These are phyloP conservation scores for Glycyrrhiza uralensis DNA, from an alignment of 306 rosid genomes.

Conservation along the genomic window DNA sequence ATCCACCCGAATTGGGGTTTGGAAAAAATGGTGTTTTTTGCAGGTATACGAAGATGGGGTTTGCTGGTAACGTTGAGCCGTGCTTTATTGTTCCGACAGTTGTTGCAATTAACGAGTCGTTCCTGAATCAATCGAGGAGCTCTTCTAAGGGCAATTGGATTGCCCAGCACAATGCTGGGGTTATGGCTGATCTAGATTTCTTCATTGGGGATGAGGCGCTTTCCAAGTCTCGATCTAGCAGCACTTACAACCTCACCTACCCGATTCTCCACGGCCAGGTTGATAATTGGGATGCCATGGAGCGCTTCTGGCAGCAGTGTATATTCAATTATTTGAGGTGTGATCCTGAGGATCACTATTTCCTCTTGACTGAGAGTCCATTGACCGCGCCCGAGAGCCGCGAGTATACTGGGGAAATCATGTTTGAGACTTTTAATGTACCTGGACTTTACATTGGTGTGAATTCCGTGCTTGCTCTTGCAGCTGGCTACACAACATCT, in stretches of 20 bases:
- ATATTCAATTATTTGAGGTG: slow-evolving; percentile 92
- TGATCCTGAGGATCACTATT: slow-evolving; percentile 99
- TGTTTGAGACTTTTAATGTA: slow-evolving; percentile 98
- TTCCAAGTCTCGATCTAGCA: slow-evolving; percentile 76
- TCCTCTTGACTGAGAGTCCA: slow-evolving; percentile 91
- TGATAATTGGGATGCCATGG: slow-evolving; percentile 98
- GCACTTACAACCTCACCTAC: slow-evolving; percentile 73
- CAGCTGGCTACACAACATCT: slow-evolving; percentile 97
- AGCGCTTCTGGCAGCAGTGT: slow-evolving; percentile 97
- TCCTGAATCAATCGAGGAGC: slow-evolving; percentile 64
- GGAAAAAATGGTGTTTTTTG: not conserved
- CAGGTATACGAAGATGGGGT: slow-evolving; percentile 99
- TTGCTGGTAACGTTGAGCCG: slow-evolving; percentile 95
- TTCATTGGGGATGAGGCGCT: slow-evolving; percentile 94
- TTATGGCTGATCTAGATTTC: slow-evolving; percentile 99
- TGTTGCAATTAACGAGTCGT: slow-evolving; percentile 88
- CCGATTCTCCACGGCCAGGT: slow-evolving; percentile 92
- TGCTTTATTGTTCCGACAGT: slow-evolving; percentile 85
- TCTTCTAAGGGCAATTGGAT: slow-evolving; percentile 77
- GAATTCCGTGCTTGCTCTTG: slow-evolving; percentile 98
- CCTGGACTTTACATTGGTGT: slow-evolving; percentile 97
- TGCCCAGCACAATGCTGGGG: slow-evolving; percentile 96
- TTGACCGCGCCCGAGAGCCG: slow-evolving; percentile 96
- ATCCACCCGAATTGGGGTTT: slow-evolving; percentile 10
- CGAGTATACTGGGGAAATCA: slow-evolving; percentile 95